Base-by-base conservation (phyloP, 441 rosid genomes). In the Populus tomentosa region DNA sequence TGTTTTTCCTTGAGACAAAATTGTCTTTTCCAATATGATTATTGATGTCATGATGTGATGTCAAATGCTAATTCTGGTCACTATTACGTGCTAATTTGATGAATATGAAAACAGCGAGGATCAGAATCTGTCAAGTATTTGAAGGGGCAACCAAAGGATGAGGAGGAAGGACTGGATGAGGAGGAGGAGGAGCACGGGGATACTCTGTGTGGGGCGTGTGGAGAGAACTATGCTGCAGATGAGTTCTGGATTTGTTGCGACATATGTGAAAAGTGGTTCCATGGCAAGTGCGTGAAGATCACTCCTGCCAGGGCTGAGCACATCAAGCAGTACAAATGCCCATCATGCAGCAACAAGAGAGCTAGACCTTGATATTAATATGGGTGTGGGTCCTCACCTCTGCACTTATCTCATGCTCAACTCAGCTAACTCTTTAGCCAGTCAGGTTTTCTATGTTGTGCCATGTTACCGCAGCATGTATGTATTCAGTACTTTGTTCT, bases 251-350 rank as follows among this genome's bases (percentile, higher is more conserved):
- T 90, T 53, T 87, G 89, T 73, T 90, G 94, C 30, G 94, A 90
- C 73, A 64, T 86, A 9, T 89, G 94, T 11, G 92, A 90, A 72
- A 88, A 80, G 76, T 90, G 94, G 94, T 90, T 90, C 87, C 94
- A 90, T 74, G 94, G 97, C 10, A 88, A 89, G 83, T 90, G 97
- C 71, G 97, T 92, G 80, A 90, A 88, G 86, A 89, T 92, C 75
- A 92, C 97, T 35, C 97, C 97, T 11, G 95, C 97, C 21, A 89
- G 90, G 82, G 97, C 97, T 1, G 95, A 90, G 87, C 94, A 89
- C 80, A 89, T 92, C 71, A 92, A 91, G 85, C 95, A 89, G 67
- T 92, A 92, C 86, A 92, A 90, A 75, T 92, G 97, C 82, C 97
- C 97, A 21, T 82, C 91, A 3, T 92, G 97, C 91, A 90, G 90